A percentile compares a stretch with the other conserved stretches of the same genome.
Conservation (phyloP, 2,329 filamentous ascomycete genomes). For the Parastagonospora nodorum region DNA sequence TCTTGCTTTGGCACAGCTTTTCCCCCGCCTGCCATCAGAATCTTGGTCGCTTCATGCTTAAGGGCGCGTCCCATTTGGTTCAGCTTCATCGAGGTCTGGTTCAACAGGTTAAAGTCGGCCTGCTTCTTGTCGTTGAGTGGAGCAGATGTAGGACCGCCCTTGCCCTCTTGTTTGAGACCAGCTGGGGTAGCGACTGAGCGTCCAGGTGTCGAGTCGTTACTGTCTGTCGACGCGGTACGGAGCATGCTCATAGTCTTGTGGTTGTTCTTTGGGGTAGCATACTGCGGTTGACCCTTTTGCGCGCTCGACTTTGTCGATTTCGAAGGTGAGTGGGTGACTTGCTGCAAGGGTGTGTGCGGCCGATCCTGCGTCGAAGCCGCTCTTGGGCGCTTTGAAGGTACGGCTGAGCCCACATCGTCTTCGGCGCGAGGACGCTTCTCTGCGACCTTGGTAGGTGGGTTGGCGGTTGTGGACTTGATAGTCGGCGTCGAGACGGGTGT, state of each 20-base stretch:
- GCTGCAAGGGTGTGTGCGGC: slow-evolving; percentile 38
- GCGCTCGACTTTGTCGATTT: slow-evolving; percentile 33
- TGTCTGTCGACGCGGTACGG: slow-evolving; percentile 41
- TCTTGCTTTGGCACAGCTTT: slow-evolving; percentile 37
- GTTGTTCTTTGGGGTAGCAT: slow-evolving; percentile 45
- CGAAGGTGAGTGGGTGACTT: slow-evolving; percentile 34
- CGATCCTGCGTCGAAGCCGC: slow-evolving; percentile 35
- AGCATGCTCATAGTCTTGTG: slow-evolving; percentile 42
- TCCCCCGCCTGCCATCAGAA: slow-evolving; percentile 29
- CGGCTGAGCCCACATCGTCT: slow-evolving; percentile 31
- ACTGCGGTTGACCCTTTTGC: slow-evolving; percentile 35
- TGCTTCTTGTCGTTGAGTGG: slow-evolving; percentile 38
- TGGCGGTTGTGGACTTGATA: slow-evolving; percentile 12
- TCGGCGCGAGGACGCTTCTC: slow-evolving; percentile 43
- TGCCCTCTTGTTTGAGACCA: slow-evolving; percentile 27
- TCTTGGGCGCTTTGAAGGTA: slow-evolving; percentile 41
- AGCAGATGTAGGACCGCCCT: slow-evolving; percentile 34
- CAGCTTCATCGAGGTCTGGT: slow-evolving; percentile 46
- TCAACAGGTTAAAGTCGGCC: slow-evolving; percentile 43
- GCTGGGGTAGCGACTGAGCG: slow-evolving; percentile 39
- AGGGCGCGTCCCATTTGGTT: slow-evolving; percentile 51
- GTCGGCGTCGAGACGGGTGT: slow-evolving; percentile 15
- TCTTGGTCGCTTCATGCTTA: slow-evolving; percentile 52
- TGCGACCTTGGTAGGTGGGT: slow-evolving; percentile 19
- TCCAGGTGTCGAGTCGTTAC: slow-evolving; percentile 42